phyloP scores from a whole-genome alignment of 495 filamentous ascomycete genomes.

The Corynascus novoguineensis region DNA sequence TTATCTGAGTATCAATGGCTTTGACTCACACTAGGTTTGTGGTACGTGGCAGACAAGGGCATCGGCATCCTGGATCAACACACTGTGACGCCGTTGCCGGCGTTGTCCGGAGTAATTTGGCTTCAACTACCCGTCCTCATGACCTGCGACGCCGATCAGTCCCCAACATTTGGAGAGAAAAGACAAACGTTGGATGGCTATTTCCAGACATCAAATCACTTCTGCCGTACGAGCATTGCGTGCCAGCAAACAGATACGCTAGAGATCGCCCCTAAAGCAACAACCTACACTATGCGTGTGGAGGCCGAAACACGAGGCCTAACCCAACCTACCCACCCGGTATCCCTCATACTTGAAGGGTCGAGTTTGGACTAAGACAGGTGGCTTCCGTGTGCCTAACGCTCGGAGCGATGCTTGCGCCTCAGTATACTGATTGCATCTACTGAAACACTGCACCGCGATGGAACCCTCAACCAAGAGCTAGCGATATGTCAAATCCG shows the following conservation, averaged over 20 bases:
- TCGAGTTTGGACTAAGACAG: neutral
- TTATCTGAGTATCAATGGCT: neutral
- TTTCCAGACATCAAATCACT: neutral
- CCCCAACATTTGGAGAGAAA: neutral
- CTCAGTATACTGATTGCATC: neutral
- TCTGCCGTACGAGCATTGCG: too few relatives aligned
- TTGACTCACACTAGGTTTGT: too few relatives aligned
- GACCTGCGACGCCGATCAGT: neutral
- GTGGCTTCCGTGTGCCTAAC: neutral
- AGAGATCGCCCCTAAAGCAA: neutral
- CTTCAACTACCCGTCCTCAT: neutral
- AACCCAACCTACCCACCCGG: neutral
- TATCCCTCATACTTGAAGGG: neutral
- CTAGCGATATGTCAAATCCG: too few relatives aligned
- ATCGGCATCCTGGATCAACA: neutral
- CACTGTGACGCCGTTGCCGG: neutral
- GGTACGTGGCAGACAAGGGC: neutral
- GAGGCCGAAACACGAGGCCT: constrained; percentile 5
- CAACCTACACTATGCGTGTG: neutral
- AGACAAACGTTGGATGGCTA: neutral
- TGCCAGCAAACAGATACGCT: too few relatives aligned
- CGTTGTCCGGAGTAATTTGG: neutral
- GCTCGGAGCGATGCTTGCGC: neutral
- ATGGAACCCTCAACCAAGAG: neutral
- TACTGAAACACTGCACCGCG: neutral